Percentiles rank a stretch among this genome's conserved stretches.
Conservation (phyloP, 1,284 basidiomycete species). For the Sphaerobolus stellatus region DNA sequence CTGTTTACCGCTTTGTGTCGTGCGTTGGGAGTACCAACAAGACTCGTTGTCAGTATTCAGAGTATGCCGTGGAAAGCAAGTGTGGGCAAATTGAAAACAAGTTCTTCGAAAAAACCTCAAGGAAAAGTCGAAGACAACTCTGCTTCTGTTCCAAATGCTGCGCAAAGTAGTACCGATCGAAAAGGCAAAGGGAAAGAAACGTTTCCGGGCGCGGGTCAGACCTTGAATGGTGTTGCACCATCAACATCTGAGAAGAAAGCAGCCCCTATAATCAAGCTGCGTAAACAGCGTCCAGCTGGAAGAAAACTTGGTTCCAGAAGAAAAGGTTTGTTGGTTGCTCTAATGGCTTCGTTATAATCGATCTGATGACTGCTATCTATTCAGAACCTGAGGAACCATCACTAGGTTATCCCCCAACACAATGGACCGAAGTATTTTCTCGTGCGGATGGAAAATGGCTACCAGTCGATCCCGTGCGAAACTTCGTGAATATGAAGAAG, state of each 20-base stretch:
- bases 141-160: no score
- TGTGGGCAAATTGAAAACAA: conserved; percentile 52
- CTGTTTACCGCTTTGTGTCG: conserved; percentile 91
- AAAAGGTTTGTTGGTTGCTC: conserved; percentile 18
- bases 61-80: conserved; percentile 81
- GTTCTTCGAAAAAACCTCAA: conserved; percentile 31
- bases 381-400: conserved; percentile 46
- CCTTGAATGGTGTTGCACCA: conserved; percentile 19
- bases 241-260: conserved; percentile 53
- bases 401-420: conserved; percentile 70
- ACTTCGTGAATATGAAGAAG: conserved; percentile 75
- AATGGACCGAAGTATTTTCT: conserved; percentile 98
- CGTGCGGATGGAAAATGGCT: conserved; percentile 91
- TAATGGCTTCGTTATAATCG: neutral
- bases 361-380: conserved; percentile 23
- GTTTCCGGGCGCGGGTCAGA: conserved; percentile 15
- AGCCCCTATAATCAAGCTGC: conserved; percentile 52
- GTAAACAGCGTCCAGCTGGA: conserved; percentile 35
- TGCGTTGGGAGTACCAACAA: conserved; percentile 82
- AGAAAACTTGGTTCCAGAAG: conserved; percentile 23
- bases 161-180: neutral
- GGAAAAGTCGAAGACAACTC: conserved; percentile 3
- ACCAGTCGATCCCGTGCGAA: conserved; percentile 86
- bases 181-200: conserved; percentile 13
- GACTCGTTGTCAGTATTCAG: conserved; percentile 89